These are phyloP conservation scores for Eutypa lata DNA, from an alignment of 2,329 filamentous ascomycete genomes.

Conservation along the genomic window DNA sequence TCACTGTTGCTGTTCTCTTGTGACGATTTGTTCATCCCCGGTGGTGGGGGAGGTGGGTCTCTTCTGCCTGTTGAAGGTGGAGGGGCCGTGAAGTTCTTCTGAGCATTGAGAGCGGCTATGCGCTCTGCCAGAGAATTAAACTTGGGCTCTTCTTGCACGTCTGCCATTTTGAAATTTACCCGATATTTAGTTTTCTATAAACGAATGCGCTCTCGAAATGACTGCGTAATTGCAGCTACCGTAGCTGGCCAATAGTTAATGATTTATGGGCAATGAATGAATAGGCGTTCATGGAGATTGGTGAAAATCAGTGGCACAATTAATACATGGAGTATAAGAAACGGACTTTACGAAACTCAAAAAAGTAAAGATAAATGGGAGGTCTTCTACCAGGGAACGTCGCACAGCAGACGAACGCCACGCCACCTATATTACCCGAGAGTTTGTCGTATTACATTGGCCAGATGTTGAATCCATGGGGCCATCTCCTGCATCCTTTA, in stretches of 20 bases:
- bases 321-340: not conserved
- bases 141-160: slow-evolving; percentile 59
- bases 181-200: not conserved
- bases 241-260: no score
- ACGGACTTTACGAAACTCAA: not conserved
- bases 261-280: no score
- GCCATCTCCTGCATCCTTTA: no score
- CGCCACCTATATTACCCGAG: not conserved
- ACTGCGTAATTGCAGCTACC: no score
- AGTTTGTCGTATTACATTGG: not conserved
- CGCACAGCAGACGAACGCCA: no score
- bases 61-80: slow-evolving; percentile 24
- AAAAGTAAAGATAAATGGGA: not conserved
- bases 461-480: not conserved
- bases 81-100: slow-evolving; percentile 54
- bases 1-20: slow-evolving; percentile 7
- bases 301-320: not conserved
- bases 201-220: no score
- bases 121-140: slow-evolving; percentile 60
- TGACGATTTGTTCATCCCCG: slow-evolving; percentile 33
- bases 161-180: slow-evolving; percentile 45
- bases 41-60: slow-evolving; percentile 44
- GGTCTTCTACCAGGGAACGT: no score
- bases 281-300: not conserved
- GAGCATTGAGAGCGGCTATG: slow-evolving; percentile 61